Conservation (phyloP, 2,329 filamentous ascomycete species). For the Ophiostoma pallidulum region DNA sequence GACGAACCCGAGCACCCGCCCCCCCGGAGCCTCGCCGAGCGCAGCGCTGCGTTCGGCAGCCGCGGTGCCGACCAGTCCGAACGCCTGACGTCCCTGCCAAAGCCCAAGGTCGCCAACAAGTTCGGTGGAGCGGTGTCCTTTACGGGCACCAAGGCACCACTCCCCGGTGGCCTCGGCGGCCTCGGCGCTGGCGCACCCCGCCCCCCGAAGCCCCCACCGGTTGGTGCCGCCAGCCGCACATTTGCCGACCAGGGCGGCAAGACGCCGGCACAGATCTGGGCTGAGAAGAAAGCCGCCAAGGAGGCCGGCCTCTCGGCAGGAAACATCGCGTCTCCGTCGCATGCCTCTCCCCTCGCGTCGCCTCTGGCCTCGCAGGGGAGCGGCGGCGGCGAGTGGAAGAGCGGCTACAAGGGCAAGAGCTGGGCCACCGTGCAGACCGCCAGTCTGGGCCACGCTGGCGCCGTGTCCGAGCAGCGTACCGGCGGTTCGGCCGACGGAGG, state of each 20-base stretch:
- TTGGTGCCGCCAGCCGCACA: constrained; percentile 77
- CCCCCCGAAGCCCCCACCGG: constrained; percentile 49
- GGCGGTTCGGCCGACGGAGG: constrained; percentile 40
- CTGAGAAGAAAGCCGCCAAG: constrained; percentile 79
- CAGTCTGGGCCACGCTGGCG: constrained; percentile 55
- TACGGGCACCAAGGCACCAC: constrained; percentile 79
- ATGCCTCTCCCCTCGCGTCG: constrained; percentile 36
- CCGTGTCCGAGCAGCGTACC: constrained; percentile 50
- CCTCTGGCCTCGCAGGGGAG: constrained; percentile 54
- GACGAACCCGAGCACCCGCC: constrained; percentile 25
- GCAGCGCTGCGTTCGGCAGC: constrained; percentile 61
- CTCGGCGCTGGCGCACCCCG: constrained; percentile 55
- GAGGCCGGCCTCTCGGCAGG: constrained; percentile 43
- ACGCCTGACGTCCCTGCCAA: constrained; percentile 77
- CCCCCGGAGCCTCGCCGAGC: constrained; percentile 61
- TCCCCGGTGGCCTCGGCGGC: constrained; percentile 55
- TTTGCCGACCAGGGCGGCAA: constrained; percentile 94
- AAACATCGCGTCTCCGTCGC: constrained; percentile 20
- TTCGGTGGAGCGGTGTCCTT: constrained; percentile 63
- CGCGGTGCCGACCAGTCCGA: constrained; percentile 55
- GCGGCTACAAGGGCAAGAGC: constrained; percentile 78
- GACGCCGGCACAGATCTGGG: constrained; percentile 94
- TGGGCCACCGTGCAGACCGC: constrained; percentile 79
- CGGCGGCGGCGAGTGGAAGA: constrained; percentile 75
- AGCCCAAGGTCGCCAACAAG: constrained; percentile 89